Evolutionary conservation across 306 rosid species (phyloP).

Genomic region (Sophora flavescens): DNA sequence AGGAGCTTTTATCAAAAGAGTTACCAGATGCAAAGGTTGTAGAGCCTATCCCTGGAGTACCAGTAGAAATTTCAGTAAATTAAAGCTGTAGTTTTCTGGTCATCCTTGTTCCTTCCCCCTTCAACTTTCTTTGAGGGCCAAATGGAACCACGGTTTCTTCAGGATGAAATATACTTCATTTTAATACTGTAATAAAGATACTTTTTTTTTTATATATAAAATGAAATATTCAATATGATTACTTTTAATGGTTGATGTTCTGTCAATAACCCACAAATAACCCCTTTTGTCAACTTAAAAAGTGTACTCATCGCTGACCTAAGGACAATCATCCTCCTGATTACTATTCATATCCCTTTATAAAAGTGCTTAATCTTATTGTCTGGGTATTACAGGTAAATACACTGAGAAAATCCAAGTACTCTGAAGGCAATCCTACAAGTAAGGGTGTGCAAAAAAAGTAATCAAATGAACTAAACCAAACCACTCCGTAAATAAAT

Average conservation of each 20-base stretch:
- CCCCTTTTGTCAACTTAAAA: neutral
- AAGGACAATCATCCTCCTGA: too few relatives aligned
- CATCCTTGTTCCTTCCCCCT: neutral
- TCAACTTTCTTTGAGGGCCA: neutral
- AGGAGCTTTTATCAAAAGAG: slow-evolving; percentile 84
- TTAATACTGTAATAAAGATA: neutral
- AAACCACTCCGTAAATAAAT: too few relatives aligned
- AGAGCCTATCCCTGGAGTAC: slow-evolving; percentile 74
- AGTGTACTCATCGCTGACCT: too few relatives aligned
- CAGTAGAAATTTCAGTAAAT: slow-evolving; percentile 62
- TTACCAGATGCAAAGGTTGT: slow-evolving; percentile 67
- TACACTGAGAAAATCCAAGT: too few relatives aligned
- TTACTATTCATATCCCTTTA: too few relatives aligned
- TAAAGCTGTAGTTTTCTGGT: slow-evolving; percentile 27
- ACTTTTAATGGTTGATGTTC: neutral
- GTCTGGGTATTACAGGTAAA: too few relatives aligned
- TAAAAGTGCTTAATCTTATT: too few relatives aligned
- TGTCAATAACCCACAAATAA: neutral
- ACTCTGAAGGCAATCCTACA: too few relatives aligned
- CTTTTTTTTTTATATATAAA: neutral
- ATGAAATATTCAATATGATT: neutral
- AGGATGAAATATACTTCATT: slow-evolving; percentile 10
- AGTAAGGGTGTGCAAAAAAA: too few relatives aligned
- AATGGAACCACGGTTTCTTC: slow-evolving; percentile 19
- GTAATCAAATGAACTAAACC: too few relatives aligned